Conservation (phyloP, 2,329 filamentous ascomycete species). For the Trichoderma brevicompactum region DNA sequence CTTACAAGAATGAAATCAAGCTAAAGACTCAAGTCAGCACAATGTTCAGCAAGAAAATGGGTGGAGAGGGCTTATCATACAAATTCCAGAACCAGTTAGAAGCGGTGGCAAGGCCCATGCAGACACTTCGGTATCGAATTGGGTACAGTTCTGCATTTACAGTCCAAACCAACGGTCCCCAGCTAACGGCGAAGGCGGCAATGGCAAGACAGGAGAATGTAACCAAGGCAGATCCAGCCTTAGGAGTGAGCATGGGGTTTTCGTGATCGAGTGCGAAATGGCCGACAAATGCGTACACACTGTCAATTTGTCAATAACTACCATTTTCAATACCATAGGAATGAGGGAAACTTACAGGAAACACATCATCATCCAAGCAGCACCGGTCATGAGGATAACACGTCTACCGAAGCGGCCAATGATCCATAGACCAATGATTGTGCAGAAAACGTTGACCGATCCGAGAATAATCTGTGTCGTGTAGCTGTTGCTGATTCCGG, state of each 20-base stretch:
- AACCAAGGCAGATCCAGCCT: constrained; percentile 21
- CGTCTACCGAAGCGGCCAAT: constrained; percentile 19
- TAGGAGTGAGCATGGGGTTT: constrained; percentile 20
- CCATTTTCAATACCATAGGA: neutral
- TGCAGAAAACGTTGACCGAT: constrained; percentile 23
- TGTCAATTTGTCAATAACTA: neutral
- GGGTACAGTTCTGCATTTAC: constrained; percentile 24
- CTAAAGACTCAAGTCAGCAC: neutral
- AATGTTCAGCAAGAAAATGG: neutral
- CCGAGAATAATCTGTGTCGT: constrained; percentile 21
- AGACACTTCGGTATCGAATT: constrained; percentile 18
- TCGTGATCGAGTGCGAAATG: constrained; percentile 24
- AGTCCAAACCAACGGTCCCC: constrained; percentile 18
- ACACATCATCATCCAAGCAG: constrained; percentile 24
- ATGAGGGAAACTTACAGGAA: constrained; percentile 9
- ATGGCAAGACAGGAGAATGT: constrained; percentile 24
- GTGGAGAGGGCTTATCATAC: neutral
- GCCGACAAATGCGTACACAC: constrained; percentile 23
- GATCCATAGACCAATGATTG: constrained; percentile 19
- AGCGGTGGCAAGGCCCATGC: constrained; percentile 21
- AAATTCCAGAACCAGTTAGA: constrained; percentile 27
- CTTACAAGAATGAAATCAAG: constrained; percentile 25
- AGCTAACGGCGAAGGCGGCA: constrained; percentile 22
- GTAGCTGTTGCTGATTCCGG: constrained; percentile 26
- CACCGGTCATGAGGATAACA: constrained; percentile 12